phyloP scores from a whole-genome alignment of 2,329 filamentous ascomycete genomes.

The Aureobasidium zeae region DNA sequence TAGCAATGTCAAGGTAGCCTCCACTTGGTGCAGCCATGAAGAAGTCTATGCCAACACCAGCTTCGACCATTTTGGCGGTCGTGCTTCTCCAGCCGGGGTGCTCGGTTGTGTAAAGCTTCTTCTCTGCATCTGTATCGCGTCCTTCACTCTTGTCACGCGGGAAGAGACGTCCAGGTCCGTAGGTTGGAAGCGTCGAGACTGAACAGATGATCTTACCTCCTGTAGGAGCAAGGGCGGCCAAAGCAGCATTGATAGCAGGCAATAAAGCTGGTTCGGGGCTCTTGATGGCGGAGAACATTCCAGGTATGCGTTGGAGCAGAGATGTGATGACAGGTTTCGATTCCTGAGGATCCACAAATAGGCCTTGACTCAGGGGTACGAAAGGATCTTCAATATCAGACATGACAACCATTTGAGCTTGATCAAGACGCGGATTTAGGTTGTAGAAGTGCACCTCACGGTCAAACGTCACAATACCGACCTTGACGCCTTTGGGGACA shows the following conservation, averaged over 20 bases:
- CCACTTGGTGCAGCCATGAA: conserved; percentile 88
- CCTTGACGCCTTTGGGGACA: conserved; percentile 70
- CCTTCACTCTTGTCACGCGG: conserved; percentile 83
- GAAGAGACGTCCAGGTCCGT: conserved; percentile 77
- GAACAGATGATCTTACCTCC: conserved; percentile 91
- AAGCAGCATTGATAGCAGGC: conserved; percentile 70
- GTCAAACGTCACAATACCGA: conserved; percentile 93
- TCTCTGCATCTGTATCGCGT: conserved; percentile 83
- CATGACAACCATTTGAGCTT: conserved; percentile 98
- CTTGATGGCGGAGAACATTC: conserved; percentile 78
- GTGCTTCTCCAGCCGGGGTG: conserved; percentile 79
- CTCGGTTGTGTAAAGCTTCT: conserved; percentile 84
- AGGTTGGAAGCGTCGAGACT: conserved; percentile 78
- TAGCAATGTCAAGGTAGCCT: conserved; percentile 86
- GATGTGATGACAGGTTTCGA: conserved; percentile 78
- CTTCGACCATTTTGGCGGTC: conserved; percentile 77
- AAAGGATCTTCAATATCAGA: conserved; percentile 95
- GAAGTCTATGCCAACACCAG: conserved; percentile 83
- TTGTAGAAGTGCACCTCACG: conserved; percentile 98
- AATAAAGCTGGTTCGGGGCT: conserved; percentile 84
- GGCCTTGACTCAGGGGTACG: conserved; percentile 77
- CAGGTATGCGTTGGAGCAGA: conserved; percentile 74
- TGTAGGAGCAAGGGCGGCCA: conserved; percentile 74
- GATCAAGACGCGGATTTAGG: conserved; percentile 66
- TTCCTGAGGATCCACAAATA: conserved; percentile 91